Evolutionary conservation across 2,329 filamentous ascomycete genomes (phyloP).

Genomic region (Cytospora leucostoma): DNA sequence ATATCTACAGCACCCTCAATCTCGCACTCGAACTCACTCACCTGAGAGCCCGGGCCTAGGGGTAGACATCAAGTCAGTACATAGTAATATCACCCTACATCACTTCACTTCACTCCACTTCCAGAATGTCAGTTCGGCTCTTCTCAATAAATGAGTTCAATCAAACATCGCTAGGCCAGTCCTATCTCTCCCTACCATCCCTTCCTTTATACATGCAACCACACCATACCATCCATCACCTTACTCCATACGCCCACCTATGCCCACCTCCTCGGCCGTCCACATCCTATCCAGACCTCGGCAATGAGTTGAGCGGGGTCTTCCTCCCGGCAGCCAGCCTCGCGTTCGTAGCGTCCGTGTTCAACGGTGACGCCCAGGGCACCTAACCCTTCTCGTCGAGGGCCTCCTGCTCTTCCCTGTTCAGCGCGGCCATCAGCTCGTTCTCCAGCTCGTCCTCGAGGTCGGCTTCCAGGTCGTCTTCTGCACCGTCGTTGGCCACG

Average conservation of each 20-base stretch:
- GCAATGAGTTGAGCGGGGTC: background rate
- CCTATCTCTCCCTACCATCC: background rate
- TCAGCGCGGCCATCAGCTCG: constrained; percentile 63
- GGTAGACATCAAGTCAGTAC: background rate
- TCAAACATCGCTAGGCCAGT: constrained; percentile 16
- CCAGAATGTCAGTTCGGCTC: background rate
- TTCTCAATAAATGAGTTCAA: background rate
- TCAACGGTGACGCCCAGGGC: constrained; percentile 17
- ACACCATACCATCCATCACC: background rate
- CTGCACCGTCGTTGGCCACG: constrained; percentile 31
- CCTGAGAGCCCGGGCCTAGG: background rate
- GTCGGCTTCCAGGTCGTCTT: constrained; percentile 41
- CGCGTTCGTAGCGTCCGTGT: constrained; percentile 1
- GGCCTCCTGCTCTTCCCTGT: constrained; percentile 40
- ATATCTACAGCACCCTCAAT: too few relatives aligned
- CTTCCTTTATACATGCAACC: background rate
- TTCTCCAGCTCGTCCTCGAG: constrained; percentile 60
- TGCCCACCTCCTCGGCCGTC: background rate
- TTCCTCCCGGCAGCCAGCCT: constrained; percentile 19
- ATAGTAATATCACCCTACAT: too few relatives aligned
- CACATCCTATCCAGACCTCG: background rate
- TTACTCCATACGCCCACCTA: background rate
- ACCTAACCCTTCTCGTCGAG: constrained; percentile 29
- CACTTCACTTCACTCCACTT: background rate
- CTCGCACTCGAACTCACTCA: too few relatives aligned